phyloP scores from a whole-genome alignment of 306 rosid genomes.

The Begonia masoniana region DNA sequence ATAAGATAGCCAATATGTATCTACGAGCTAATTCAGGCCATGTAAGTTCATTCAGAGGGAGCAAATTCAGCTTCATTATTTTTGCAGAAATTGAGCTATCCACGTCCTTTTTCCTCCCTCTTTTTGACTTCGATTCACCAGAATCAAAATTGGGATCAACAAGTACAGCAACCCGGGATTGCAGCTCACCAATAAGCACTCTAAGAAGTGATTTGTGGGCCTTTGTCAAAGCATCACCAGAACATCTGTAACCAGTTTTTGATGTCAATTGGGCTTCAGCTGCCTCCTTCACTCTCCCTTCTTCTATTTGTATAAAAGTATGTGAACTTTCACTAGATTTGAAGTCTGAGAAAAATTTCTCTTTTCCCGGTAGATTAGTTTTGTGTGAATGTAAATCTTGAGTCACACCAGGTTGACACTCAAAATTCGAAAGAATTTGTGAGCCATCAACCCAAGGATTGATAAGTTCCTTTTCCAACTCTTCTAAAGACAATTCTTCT shows the following conservation, averaged over 20 bases:
- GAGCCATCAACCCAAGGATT: constrained; percentile 70
- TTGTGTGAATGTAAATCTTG: constrained; percentile 16
- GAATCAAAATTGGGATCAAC: constrained; percentile 95
- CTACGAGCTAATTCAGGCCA: constrained; percentile 98
- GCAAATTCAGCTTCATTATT: constrained; percentile 62
- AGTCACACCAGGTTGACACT: constrained; percentile 25
- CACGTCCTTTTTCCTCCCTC: constrained; percentile 90
- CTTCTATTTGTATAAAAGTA: constrained; percentile 73
- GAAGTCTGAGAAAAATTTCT: constrained; percentile 17
- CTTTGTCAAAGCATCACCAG: constrained; percentile 75
- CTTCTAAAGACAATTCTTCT: constrained; percentile 50
- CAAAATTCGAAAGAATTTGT: constrained; percentile 29
- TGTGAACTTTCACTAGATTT: constrained; percentile 41
- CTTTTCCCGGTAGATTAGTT: constrained; percentile 24
- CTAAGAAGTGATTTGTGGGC: constrained; percentile 72
- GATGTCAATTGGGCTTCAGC: constrained; percentile 61
- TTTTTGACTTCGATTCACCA: constrained; percentile 68
- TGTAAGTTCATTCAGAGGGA: constrained; percentile 88
- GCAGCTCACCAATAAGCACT: constrained; percentile 80
- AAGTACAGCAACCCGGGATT: constrained; percentile 73
- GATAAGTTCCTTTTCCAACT: constrained; percentile 77
- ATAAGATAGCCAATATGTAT: constrained; percentile 65
- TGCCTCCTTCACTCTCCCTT: constrained; percentile 73
- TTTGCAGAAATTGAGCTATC: constrained; percentile 49
- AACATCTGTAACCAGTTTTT: constrained; percentile 56